Conservation (phyloP, 768 basidiomycete genomes). For the Tephrocybe sp. region DNA sequence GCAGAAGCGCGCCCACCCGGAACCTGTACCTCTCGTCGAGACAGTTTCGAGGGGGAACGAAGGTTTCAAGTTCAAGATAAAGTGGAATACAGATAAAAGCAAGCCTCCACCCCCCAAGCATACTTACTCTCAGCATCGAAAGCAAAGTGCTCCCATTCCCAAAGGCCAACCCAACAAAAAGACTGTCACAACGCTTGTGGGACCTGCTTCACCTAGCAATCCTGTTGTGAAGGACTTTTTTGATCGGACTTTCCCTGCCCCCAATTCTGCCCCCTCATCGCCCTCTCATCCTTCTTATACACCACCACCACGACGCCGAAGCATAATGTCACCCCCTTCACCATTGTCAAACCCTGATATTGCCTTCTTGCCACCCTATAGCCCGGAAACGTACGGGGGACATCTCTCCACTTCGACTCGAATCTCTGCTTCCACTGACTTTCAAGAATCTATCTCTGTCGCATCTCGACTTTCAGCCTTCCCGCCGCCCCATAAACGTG, state of each 20-base stretch:
- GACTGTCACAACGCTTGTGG: neutral
- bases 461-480: conserved; percentile 2
- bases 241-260: neutral
- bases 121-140: conserved; percentile 25
- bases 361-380: conserved; percentile 13
- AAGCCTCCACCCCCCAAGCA: conserved; percentile 23
- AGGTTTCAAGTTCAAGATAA: conserved; percentile 39
- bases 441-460: neutral
- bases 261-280: neutral
- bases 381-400: conserved; percentile 10
- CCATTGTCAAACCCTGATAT: conserved; percentile 31
- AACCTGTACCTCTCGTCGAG: conserved; percentile 22
- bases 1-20: conserved; percentile 27
- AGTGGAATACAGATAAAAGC: conserved; percentile 22
- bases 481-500: conserved; percentile 16
- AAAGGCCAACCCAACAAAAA: conserved; percentile 16
- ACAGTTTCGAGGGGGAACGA: conserved; percentile 29
- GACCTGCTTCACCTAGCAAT: too few relatives aligned
- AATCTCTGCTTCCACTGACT: conserved; percentile 8
- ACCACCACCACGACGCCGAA: neutral
- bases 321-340: conserved; percentile 13
- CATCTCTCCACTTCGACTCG: neutral
- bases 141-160: conserved; percentile 16
- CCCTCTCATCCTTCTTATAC: neutral
- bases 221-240: too few relatives aligned